Percentiles rank a stretch among this genome's conserved stretches.
phyloP scores from a whole-genome alignment of 2,329 filamentous ascomycete species.

The Talaromyces marneffei region DNA sequence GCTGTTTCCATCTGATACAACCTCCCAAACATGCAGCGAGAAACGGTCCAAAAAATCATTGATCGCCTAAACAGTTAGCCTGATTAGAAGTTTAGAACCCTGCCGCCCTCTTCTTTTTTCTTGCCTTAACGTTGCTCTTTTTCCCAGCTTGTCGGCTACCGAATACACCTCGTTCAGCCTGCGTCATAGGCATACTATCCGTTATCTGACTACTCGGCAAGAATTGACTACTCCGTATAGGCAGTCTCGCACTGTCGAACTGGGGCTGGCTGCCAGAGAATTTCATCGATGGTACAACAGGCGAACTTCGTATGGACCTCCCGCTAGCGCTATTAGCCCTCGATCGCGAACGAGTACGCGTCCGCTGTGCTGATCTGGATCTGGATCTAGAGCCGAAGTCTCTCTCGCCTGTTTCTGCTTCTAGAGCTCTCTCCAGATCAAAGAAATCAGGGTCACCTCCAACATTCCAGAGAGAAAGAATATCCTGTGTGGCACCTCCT shows the following conservation, averaged over 20 bases:
- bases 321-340: conserved; percentile 15
- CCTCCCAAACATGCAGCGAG: background rate
- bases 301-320: conserved; percentile 21
- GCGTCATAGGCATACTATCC: conserved; percentile 36
- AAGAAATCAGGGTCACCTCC: conserved; percentile 31
- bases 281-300: conserved; percentile 22
- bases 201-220: conserved; percentile 30
- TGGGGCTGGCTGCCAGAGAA: conserved; percentile 32
- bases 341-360: conserved; percentile 23
- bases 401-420: conserved; percentile 20
- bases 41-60: background rate
- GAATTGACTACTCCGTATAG: conserved; percentile 16
- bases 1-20: background rate
- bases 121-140: conserved; percentile 25
- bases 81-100: conserved; percentile 29
- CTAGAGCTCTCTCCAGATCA: conserved; percentile 27
- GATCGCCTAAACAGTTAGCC: background rate
- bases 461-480: conserved; percentile 34
- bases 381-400: conserved; percentile 11
- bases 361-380: conserved; percentile 18
- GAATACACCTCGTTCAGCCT: conserved; percentile 35
- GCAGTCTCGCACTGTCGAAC: conserved; percentile 14
- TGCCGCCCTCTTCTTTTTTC: conserved; percentile 37
- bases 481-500: conserved; percentile 13
- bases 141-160: conserved; percentile 30